A percentile compares a stretch with the other conserved stretches of the same genome.
These are phyloP conservation scores for Phaeoacremonium minimum DNA, from an alignment of 2,329 filamentous ascomycete genomes.

Conservation along the genomic window DNA sequence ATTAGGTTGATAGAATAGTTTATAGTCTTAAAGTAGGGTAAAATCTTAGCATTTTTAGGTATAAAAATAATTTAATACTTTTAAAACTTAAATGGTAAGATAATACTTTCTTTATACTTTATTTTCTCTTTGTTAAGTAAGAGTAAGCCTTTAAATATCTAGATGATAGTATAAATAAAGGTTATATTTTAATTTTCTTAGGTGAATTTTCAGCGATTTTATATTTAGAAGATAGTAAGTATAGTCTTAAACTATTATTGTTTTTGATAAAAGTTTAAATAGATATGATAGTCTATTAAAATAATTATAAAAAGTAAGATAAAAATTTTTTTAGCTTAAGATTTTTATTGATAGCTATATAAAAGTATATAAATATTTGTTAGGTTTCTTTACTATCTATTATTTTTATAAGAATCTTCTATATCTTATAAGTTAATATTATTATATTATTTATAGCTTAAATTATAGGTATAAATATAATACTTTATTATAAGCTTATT, in stretches of 20 bases:
- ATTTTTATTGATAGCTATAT: neutral
- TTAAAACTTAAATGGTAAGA: no score
- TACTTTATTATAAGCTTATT: no score
- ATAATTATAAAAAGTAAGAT: no score
- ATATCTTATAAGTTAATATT: neutral
- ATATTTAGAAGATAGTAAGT: neutral
- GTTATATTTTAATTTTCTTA: neutral
- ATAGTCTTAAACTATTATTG: neutral
- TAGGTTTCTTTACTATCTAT: neutral
- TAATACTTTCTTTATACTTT: neutral
- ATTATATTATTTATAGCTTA: no score
- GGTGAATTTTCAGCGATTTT: neutral
- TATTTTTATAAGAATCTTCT: neutral
- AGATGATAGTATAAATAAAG: neutral
- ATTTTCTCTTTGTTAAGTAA: neutral
- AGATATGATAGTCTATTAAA: neutral
- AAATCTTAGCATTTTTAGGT: neutral
- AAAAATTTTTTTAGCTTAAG: no score
- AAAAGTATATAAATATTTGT: neutral
- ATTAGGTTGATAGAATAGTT: conserved; percentile 1
- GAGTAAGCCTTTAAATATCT: neutral
- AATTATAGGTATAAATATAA: no score
- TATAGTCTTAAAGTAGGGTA: neutral
- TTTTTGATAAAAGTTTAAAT: neutral
- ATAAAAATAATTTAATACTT: neutral